Evolutionary conservation across 768 basidiomycete species (phyloP).

Genomic region (Kwoniella pini): DNA sequence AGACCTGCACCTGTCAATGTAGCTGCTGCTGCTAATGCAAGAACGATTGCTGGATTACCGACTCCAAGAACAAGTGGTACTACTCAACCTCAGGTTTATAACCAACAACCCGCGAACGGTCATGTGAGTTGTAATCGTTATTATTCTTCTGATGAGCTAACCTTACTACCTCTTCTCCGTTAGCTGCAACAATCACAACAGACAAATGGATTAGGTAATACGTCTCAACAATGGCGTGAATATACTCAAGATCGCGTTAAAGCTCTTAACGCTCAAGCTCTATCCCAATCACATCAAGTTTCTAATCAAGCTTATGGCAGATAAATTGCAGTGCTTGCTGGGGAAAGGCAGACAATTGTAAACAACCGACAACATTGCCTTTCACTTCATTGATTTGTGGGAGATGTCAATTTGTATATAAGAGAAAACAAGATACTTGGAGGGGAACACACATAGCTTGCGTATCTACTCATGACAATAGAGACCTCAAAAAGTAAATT

Average conservation of each 20-base stretch:
- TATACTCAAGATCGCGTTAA: conserved; percentile 1
- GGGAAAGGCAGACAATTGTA: no score
- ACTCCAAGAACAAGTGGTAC: conserved; percentile 2
- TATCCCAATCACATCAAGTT: background rate
- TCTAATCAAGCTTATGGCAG: background rate
- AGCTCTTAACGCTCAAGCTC: background rate
- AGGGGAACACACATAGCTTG: no score
- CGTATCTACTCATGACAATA: no score
- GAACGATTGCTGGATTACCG: background rate
- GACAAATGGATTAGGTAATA: background rate
- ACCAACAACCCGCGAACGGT: background rate
- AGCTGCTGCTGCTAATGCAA: background rate
- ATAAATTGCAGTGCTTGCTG: no score
- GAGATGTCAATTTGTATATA: no score
- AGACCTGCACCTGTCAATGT: conserved; percentile 14
- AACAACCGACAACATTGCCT: no score
- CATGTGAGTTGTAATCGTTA: no score
- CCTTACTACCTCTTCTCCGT: no score
- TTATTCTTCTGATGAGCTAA: background rate
- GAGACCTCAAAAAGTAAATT: no score
- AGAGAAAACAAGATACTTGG: no score
- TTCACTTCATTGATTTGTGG: no score
- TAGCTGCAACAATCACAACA: background rate
- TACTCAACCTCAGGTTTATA: conserved; percentile 3
- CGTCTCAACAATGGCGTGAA: conserved; percentile 9